Evolutionary conservation across 1,284 basidiomycete species (phyloP).

Genomic region (Apiotrichum sp.): DNA sequence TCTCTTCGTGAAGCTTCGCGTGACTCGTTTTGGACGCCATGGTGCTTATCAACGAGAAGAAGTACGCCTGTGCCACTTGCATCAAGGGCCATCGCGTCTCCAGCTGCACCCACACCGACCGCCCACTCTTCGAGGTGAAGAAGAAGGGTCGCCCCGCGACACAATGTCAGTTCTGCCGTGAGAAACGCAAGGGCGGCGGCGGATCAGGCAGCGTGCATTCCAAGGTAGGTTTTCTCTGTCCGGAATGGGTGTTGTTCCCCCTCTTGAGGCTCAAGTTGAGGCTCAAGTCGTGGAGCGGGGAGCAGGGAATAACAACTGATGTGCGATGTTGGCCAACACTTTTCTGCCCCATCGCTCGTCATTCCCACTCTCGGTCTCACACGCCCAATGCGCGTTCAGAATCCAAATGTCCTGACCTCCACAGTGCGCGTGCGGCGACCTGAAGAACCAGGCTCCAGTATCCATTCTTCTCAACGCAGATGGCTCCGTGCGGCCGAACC

Average conservation of each 20-base stretch:
- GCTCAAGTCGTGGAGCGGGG: too few relatives aligned
- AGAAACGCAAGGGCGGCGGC: constrained; percentile 58
- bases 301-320: too few relatives aligned
- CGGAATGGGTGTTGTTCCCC: background rate
- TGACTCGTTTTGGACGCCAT: constrained; percentile 14
- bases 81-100: constrained; percentile 78
- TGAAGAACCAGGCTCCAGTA: constrained; percentile 17
- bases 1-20: background rate
- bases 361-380: too few relatives aligned
- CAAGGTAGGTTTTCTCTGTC: constrained; percentile 21
- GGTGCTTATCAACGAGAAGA: constrained; percentile 72
- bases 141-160: constrained; percentile 72
- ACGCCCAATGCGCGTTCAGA: too few relatives aligned
- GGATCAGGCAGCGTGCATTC: constrained; percentile 32
- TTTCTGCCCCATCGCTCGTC: too few relatives aligned
- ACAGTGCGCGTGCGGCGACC: constrained; percentile 38
- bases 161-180: constrained; percentile 69
- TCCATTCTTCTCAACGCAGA: constrained; percentile 6
- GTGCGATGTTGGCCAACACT: too few relatives aligned
- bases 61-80: constrained; percentile 63
- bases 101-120: constrained; percentile 66
- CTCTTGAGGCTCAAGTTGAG: background rate
- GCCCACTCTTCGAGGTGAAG: constrained; percentile 72
- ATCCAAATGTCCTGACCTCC: background rate
- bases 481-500: constrained; percentile 29